Evolutionary conservation across 2,329 filamentous ascomycete species (phyloP).

Genomic region (Ophiostoma quercus): DNA sequence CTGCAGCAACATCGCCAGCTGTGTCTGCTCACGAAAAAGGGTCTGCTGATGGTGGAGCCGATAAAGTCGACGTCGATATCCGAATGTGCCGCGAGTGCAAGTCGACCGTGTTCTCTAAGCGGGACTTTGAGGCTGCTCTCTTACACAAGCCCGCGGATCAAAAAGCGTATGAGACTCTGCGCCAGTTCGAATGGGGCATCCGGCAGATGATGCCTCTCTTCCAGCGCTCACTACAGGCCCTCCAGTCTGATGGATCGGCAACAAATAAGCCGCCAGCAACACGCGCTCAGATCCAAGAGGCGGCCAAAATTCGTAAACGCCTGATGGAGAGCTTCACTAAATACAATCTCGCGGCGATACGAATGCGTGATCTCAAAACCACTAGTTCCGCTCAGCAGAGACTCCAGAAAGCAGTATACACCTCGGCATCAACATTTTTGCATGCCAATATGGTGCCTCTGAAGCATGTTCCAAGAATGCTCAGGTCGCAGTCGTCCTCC

Average conservation of each 20-base stretch:
- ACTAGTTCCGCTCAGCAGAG: slow-evolving; percentile 65
- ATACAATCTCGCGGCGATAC: slow-evolving; percentile 74
- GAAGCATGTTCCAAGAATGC: slow-evolving; percentile 64
- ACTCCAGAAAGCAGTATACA: slow-evolving; percentile 76
- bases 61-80: slow-evolving; percentile 67
- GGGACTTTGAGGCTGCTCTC: slow-evolving; percentile 71
- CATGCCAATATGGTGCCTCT: slow-evolving; percentile 88
- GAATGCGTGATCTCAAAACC: slow-evolving; percentile 73
- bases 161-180: slow-evolving; percentile 73
- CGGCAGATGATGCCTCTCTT: slow-evolving; percentile 75
- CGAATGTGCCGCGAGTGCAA: slow-evolving; percentile 91
- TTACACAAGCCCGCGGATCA: slow-evolving; percentile 66
- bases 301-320: slow-evolving; percentile 81
- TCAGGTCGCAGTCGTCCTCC: slow-evolving; percentile 40
- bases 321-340: slow-evolving; percentile 85
- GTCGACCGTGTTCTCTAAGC: slow-evolving; percentile 54
- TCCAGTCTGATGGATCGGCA: slow-evolving; percentile 51
- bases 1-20: neutral
- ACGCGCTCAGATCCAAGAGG: slow-evolving; percentile 71
- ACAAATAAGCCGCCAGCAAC: slow-evolving; percentile 42
- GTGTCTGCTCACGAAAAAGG: slow-evolving; percentile 28
- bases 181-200: slow-evolving; percentile 85
- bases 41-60: slow-evolving; percentile 18
- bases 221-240: slow-evolving; percentile 64
- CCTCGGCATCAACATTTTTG: slow-evolving; percentile 74